These are phyloP conservation scores for Paxillus involutus DNA, from an alignment of 768 basidiomycete species.

Conservation along the genomic window DNA sequence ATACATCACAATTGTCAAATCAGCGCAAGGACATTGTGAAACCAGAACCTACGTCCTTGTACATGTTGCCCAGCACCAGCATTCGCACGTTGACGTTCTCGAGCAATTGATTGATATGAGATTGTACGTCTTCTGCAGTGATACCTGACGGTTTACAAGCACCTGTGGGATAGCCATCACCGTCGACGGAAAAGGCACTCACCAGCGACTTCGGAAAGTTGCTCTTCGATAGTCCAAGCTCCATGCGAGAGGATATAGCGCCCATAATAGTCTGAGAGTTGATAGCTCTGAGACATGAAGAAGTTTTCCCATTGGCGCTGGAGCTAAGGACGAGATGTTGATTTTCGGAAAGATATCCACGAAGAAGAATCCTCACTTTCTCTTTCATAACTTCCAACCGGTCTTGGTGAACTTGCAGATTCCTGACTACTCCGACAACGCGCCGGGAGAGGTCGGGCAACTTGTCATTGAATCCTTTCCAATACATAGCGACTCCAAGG, in stretches of 20 bases:
- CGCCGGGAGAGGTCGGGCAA: constrained; percentile 68
- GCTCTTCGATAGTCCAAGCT: constrained; percentile 78
- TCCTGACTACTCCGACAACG: constrained; percentile 68
- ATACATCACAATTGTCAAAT: neutral
- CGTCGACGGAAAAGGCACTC: constrained; percentile 29
- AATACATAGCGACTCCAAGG: constrained; percentile 64
- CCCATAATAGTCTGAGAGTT: constrained; percentile 73
- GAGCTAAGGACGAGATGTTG: constrained; percentile 42
- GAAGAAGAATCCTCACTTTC: constrained; percentile 49
- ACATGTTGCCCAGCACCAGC: constrained; percentile 82
- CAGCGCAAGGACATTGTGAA: neutral
- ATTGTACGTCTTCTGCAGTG: constrained; percentile 66
- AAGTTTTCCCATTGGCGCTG: constrained; percentile 85
- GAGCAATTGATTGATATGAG: constrained; percentile 59
- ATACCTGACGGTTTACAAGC: constrained; percentile 47
- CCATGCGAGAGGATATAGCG: constrained; percentile 69
- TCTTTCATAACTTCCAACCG: constrained; percentile 83
- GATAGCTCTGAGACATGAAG: constrained; percentile 80
- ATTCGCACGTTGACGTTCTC: constrained; percentile 67
- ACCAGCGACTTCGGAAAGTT: constrained; percentile 74
- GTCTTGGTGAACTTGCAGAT: constrained; percentile 62
- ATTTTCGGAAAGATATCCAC: neutral
- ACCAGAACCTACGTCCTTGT: constrained; percentile 62
- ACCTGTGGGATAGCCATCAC: neutral
- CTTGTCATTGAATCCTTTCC: constrained; percentile 93